Conservation (phyloP, 2,329 filamentous ascomycete species). For the Xylariaceae sp. region DNA sequence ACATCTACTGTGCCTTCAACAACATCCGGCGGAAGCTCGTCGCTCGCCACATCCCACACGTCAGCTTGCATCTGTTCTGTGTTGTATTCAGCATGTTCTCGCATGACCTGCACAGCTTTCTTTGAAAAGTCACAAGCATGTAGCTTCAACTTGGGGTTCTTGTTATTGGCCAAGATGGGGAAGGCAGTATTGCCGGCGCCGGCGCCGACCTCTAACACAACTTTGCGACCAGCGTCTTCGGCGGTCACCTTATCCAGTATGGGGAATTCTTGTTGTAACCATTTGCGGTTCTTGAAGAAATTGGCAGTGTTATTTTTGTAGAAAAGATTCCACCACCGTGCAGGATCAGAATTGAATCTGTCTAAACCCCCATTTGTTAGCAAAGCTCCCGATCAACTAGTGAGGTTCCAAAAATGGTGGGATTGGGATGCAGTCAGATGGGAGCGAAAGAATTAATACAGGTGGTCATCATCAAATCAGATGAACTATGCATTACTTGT, state of each 20-base stretch:
- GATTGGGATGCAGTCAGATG: slow-evolving; percentile 55
- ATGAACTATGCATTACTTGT: slow-evolving; percentile 66
- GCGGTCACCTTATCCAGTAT: slow-evolving; percentile 74
- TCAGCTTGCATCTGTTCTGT: slow-evolving; percentile 74
- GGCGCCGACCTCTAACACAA: slow-evolving; percentile 86
- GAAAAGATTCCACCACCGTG: slow-evolving; percentile 97
- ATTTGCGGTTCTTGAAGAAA: slow-evolving; percentile 99
- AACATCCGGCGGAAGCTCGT: slow-evolving; percentile 72
- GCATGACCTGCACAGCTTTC: slow-evolving; percentile 91
- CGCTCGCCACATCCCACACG: slow-evolving; percentile 85
- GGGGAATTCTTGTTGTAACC: slow-evolving; percentile 94
- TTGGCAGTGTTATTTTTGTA: slow-evolving; percentile 97
- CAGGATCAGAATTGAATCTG: slow-evolving; percentile 85
- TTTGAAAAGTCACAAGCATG: slow-evolving; percentile 97
- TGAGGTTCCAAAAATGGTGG: background rate
- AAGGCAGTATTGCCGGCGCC: slow-evolving; percentile 97
- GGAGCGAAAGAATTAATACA: slow-evolving; percentile 66
- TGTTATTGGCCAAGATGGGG: slow-evolving; percentile 79
- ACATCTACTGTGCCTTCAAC: slow-evolving; percentile 81
- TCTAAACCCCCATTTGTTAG: slow-evolving; percentile 39
- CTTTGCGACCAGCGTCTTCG: slow-evolving; percentile 64
- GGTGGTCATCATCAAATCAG: slow-evolving; percentile 64
- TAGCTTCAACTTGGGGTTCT: slow-evolving; percentile 76
- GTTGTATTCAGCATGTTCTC: slow-evolving; percentile 73
- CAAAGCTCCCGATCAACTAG: background rate